A percentile compares a stretch with the other conserved stretches of the same genome.
Evolutionary conservation across 192 early-diverging fungal species (phyloP).

Genomic region (Gaertneriomyces sp.): DNA sequence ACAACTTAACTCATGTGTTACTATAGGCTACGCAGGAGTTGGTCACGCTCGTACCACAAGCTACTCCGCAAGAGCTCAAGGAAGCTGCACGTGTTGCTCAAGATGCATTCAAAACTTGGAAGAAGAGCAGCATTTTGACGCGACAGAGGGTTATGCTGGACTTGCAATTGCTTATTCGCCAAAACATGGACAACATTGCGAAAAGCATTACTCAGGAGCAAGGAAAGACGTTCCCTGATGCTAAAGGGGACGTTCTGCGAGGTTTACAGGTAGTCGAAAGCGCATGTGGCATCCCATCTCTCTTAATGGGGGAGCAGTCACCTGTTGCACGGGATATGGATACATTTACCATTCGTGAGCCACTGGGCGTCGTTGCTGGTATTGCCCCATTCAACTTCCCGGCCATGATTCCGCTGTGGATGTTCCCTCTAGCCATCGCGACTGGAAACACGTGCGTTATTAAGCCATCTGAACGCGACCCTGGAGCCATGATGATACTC

Average conservation of each 20-base stretch:
- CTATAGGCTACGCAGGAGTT: constrained; percentile 84
- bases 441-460: constrained; percentile 87
- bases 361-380: constrained; percentile 86
- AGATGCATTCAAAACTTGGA: constrained; percentile 83
- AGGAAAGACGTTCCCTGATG: constrained; percentile 91
- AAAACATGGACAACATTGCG: constrained; percentile 76
- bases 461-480: constrained; percentile 93
- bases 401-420: constrained; percentile 84
- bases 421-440: constrained; percentile 93
- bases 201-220: constrained; percentile 81
- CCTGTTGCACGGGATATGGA: constrained; percentile 92
- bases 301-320: constrained; percentile 77
- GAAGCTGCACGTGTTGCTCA: constrained; percentile 68
- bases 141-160: constrained; percentile 91
- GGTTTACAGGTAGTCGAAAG: constrained; percentile 89
- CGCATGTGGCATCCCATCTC: constrained; percentile 72
- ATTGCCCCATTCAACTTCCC: constrained; percentile 98
- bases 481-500: constrained; percentile 86
- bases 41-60: constrained; percentile 80
- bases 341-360: constrained; percentile 89
- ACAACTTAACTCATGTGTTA: not conserved
- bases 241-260: constrained; percentile 86
- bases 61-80: constrained; percentile 78
- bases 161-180: constrained; percentile 77
- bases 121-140: constrained; percentile 73